phyloP scores from a whole-genome alignment of 179 eudicot species.

The Spergularia azorica region DNA sequence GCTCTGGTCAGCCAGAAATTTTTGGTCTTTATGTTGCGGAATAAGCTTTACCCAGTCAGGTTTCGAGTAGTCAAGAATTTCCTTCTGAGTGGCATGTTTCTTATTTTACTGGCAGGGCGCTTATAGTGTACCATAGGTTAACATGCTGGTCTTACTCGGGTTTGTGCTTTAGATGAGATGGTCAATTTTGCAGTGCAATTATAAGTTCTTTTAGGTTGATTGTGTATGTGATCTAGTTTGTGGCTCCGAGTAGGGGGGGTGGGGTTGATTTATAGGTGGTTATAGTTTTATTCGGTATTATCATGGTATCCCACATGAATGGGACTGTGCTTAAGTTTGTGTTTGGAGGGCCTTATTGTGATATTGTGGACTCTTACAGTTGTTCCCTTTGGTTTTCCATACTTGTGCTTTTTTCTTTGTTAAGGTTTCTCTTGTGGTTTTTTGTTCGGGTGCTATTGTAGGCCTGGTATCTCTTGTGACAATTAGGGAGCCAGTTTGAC shows the following conservation, averaged over 20 bases:
- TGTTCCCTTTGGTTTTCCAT: too few relatives aligned
- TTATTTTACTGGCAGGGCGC: slow-evolving; percentile 17
- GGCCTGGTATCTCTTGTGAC: background rate
- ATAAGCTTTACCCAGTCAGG: slow-evolving; percentile 29
- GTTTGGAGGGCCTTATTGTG: background rate
- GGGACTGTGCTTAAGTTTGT: background rate
- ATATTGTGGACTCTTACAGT: background rate
- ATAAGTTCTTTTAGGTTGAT: background rate
- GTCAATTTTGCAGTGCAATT: background rate
- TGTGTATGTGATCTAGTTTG: background rate
- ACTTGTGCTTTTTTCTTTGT: background rate
- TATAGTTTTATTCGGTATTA: background rate
- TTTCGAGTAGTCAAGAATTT: slow-evolving; percentile 27
- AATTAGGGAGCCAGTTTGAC: background rate
- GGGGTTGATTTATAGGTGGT: background rate
- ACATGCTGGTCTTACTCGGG: background rate
- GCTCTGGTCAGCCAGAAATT: slow-evolving; percentile 11
- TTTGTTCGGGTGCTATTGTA: background rate
- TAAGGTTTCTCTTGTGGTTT: background rate
- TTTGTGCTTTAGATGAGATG: background rate
- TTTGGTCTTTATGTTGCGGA: slow-evolving; percentile 18
- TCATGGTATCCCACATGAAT: background rate
- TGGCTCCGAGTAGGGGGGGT: background rate
- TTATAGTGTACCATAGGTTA: slow-evolving; percentile 8
- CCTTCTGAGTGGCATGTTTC: slow-evolving; percentile 38